These are phyloP conservation scores for Cardamine chenopodiifolia DNA, from an alignment of 345 rosid genomes.

Conservation along the genomic window DNA sequence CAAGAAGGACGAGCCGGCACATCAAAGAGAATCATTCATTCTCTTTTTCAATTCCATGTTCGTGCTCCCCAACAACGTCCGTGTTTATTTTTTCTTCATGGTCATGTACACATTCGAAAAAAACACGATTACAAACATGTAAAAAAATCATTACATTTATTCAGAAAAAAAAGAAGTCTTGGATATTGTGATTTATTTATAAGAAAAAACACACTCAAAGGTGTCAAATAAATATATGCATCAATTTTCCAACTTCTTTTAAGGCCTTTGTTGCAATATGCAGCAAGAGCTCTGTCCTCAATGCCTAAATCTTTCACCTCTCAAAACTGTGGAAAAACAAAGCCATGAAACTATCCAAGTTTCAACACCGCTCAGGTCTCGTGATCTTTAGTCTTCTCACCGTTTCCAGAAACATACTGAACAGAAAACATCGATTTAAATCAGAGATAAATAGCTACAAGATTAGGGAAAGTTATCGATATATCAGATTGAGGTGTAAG, in stretches of 20 bases:
- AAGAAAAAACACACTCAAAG: conserved; percentile 23
- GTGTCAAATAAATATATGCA: conserved; percentile 36
- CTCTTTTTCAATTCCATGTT: conserved; percentile 10
- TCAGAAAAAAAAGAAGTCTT: neutral
- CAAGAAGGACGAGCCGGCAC: conserved; percentile 20
- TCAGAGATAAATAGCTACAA: neutral
- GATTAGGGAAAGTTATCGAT: neutral
- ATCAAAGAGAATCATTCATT: conserved; percentile 20
- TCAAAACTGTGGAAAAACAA: conserved; percentile 14
- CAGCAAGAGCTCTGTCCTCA: conserved; percentile 14
- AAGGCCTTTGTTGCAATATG: conserved; percentile 30
- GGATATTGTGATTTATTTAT: conserved; percentile 25
- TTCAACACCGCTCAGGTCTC: conserved; percentile 46
- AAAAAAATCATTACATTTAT: neutral
- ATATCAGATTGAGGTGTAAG: neutral
- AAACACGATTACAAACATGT: conserved; percentile 23
- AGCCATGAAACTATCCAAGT: conserved; percentile 1
- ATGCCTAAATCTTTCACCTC: conserved; percentile 13
- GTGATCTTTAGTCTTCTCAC: conserved; percentile 59
- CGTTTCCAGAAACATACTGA: conserved; percentile 51
- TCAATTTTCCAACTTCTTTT: conserved; percentile 29
- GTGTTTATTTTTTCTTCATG: conserved; percentile 18
- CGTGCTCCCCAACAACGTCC: conserved; percentile 40
- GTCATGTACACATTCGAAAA: conserved; percentile 24
- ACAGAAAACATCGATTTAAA: neutral